phyloP scores from a whole-genome alignment of 331 rosid genomes.

The Cydonia oblonga region DNA sequence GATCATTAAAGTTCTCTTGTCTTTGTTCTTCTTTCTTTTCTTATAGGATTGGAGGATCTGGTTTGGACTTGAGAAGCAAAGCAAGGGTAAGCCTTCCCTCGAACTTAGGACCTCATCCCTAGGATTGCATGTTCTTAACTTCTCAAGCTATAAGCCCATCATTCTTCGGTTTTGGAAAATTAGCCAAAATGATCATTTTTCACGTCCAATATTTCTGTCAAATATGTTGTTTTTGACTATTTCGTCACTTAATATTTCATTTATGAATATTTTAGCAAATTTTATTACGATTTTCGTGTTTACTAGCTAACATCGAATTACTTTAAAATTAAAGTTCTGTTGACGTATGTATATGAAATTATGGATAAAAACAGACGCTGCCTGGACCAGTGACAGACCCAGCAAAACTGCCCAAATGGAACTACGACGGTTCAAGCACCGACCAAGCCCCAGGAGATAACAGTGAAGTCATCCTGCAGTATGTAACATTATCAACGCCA shows the following conservation, averaged over 20 bases:
- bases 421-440: slow-evolving; percentile 49
- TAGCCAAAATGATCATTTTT: too few relatives aligned
- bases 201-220: too few relatives aligned
- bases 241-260: too few relatives aligned
- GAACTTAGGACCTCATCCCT: too few relatives aligned
- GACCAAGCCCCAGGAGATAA: slow-evolving; percentile 41
- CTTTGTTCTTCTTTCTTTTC: not conserved
- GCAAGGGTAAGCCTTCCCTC: slow-evolving; percentile 20
- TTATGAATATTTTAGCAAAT: too few relatives aligned
- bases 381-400: slow-evolving; percentile 32
- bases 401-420: slow-evolving; percentile 38
- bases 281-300: not conserved
- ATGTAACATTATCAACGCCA: too few relatives aligned
- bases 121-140: too few relatives aligned
- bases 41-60: slow-evolving; percentile 51
- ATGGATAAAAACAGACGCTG: slow-evolving; percentile 25
- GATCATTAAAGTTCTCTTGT: not conserved
- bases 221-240: too few relatives aligned
- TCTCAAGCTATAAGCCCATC: too few relatives aligned
- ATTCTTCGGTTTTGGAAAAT: too few relatives aligned
- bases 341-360: too few relatives aligned
- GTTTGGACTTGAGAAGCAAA: slow-evolving; percentile 47
- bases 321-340: too few relatives aligned
- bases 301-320: not conserved
- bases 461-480: slow-evolving; percentile 44